Percentiles rank a stretch among this genome's conserved stretches.
phyloP scores from a whole-genome alignment of 108 stramenopile species.

The Cyclotella cryptica region DNA sequence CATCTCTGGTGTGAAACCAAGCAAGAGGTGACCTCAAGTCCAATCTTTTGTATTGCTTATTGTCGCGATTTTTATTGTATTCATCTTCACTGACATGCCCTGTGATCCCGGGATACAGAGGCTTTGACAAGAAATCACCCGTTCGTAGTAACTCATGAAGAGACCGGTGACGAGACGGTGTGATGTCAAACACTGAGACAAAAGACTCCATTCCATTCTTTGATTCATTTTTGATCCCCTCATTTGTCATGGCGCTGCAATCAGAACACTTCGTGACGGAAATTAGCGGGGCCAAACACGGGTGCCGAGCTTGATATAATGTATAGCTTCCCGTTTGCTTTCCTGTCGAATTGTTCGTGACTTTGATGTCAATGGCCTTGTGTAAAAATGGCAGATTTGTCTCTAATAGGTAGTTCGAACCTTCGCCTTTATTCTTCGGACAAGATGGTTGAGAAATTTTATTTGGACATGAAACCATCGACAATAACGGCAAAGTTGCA shows the following conservation, averaged over 20 bases:
- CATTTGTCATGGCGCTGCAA: not conserved
- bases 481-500: slow-evolving; percentile 23
- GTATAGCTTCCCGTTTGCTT: slow-evolving; percentile 1
- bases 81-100: slow-evolving; percentile 20
- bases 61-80: not conserved
- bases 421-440: not conserved
- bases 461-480: slow-evolving; percentile 11
- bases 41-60: not conserved
- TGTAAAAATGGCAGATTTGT: slow-evolving; percentile 36
- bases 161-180: slow-evolving; percentile 28
- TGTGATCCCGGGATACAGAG: slow-evolving; percentile 25
- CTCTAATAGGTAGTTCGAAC: not conserved
- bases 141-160: slow-evolving; percentile 37
- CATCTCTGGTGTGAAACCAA: slow-evolving; percentile 17
- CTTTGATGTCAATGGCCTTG: slow-evolving; percentile 21
- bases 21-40: slow-evolving; percentile 2
- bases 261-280: slow-evolving; percentile 12
- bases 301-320: slow-evolving; percentile 43
- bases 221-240: not conserved
- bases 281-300: slow-evolving; percentile 37
- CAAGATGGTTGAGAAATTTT: too few relatives aligned
- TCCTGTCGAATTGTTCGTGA: slow-evolving; percentile 8
- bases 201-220: not conserved
- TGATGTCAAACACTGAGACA: slow-evolving; percentile 41
- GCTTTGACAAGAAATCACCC: slow-evolving; percentile 28